Conservation (phyloP, 768 basidiomycete genomes). For the Lactarius sp. region DNA sequence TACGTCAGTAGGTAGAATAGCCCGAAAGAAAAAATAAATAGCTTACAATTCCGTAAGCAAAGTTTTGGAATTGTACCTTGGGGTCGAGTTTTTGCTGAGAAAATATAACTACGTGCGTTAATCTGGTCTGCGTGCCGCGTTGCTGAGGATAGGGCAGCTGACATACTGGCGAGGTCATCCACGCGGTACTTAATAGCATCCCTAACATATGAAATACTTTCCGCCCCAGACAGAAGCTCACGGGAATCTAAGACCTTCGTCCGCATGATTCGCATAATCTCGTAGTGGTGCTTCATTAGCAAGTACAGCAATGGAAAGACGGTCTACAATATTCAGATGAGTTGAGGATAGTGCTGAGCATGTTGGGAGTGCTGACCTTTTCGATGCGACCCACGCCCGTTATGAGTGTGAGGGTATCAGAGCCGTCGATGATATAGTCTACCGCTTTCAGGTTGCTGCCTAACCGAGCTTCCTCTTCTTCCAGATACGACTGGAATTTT, state of each 20-base stretch:
- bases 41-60: constrained; percentile 27
- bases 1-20: not conserved
- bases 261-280: constrained; percentile 20
- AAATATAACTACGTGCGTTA: constrained; percentile 20
- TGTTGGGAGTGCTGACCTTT: constrained; percentile 23
- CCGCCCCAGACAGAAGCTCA: constrained; percentile 1
- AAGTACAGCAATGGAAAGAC: constrained; percentile 23
- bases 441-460: constrained; percentile 27
- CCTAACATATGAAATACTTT: not conserved
- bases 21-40: not conserved
- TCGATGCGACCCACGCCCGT: constrained; percentile 30
- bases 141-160: too few relatives aligned
- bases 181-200: constrained; percentile 10
- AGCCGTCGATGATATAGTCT: constrained; percentile 30
- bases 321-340: constrained; percentile 3
- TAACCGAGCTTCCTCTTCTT: constrained; percentile 30
- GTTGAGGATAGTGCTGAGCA: too few relatives aligned
- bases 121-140: not conserved
- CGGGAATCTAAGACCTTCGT: constrained; percentile 4
- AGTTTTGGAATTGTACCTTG: constrained; percentile 26
- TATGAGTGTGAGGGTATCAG: constrained; percentile 30
- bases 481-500: constrained; percentile 27
- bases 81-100: constrained; percentile 24
- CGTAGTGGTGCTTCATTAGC: constrained; percentile 25
- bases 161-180: constrained; percentile 9